These are phyloP conservation scores for Oryza australiensis DNA, from an alignment of 176 grass and related monocot species.

Conservation along the genomic window DNA sequence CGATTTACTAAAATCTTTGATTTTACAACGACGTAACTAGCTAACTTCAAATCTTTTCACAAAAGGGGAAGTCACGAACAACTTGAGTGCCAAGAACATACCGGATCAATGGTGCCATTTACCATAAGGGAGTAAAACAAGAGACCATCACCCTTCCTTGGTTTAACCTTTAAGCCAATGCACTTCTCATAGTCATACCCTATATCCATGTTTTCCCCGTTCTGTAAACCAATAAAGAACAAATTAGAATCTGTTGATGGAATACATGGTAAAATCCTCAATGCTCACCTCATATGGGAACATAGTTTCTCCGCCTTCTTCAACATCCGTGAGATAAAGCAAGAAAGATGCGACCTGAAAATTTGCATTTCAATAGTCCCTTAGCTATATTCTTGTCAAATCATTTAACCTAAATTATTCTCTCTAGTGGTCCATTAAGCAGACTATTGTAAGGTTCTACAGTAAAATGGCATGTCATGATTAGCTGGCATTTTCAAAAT, in stretches of 20 bases:
- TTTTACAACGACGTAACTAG: not conserved
- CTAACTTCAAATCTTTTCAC: not conserved
- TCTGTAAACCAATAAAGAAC: slow-evolving; percentile 54
- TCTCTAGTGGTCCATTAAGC: not conserved
- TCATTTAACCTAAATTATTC: not conserved
- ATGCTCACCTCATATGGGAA: slow-evolving; percentile 86
- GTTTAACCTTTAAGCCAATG: slow-evolving; percentile 93
- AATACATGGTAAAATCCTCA: not conserved
- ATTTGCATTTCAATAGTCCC: slow-evolving; percentile 33
- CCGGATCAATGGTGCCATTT: slow-evolving; percentile 92
- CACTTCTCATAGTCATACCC: slow-evolving; percentile 93
- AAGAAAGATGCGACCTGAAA: slow-evolving; percentile 91
- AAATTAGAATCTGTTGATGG: slow-evolving; percentile 15
- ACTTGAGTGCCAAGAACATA: slow-evolving; percentile 40
- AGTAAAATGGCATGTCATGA: slow-evolving; percentile 8
- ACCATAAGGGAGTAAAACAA: slow-evolving; percentile 90
- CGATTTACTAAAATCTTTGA: not conserved
- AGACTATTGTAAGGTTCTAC: not conserved
- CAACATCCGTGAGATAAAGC: slow-evolving; percentile 89
- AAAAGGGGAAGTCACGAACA: not conserved
- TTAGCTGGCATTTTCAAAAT: not conserved
- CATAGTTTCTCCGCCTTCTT: slow-evolving; percentile 99
- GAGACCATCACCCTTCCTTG: slow-evolving; percentile 88
- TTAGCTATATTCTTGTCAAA: slow-evolving; percentile 14
- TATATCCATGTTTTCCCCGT: slow-evolving; percentile 86